Percentiles rank a stretch among this genome's conserved stretches.
Evolutionary conservation across 495 filamentous ascomycete species (phyloP).

Genomic region (Hypoxylon lienhwacheense): DNA sequence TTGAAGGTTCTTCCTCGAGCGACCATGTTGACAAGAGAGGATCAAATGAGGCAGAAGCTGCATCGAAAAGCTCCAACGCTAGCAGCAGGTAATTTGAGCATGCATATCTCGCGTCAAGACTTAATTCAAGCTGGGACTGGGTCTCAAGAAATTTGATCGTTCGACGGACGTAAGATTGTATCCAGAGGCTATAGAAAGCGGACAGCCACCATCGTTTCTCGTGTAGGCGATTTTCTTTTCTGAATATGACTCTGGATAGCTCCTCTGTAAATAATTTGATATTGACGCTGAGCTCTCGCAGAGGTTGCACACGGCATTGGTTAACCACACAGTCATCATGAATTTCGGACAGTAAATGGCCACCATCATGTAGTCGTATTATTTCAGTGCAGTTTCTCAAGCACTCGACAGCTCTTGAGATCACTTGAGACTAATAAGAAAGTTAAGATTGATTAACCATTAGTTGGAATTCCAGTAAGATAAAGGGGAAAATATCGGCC

Average conservation of each 20-base stretch:
- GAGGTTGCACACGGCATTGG: conserved; percentile 17
- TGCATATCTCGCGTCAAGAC: conserved; percentile 2
- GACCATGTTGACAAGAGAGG: conserved; percentile 29
- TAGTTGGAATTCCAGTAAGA: no score
- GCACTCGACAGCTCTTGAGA: conserved; percentile 21
- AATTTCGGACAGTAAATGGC: conserved; percentile 13
- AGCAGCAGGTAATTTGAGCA: conserved; percentile 22
- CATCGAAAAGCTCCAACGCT: conserved; percentile 28
- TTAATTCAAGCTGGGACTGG: conserved; percentile 8
- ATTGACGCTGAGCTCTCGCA: conserved; percentile 21
- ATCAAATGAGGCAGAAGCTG: conserved; percentile 30
- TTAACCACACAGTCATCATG: conserved; percentile 11
- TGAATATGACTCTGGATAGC: conserved; percentile 30
- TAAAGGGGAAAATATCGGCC: not conserved
- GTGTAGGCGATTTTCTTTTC: conserved; percentile 31
- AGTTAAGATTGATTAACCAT: not conserved
- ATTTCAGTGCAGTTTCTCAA: conserved; percentile 30
- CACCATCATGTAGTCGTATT: conserved; percentile 17
- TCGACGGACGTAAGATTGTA: conserved; percentile 32
- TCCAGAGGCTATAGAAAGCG: conserved; percentile 34
- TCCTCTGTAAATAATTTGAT: conserved; percentile 26
- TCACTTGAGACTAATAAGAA: conserved; percentile 12
- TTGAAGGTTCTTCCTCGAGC: conserved; percentile 31
- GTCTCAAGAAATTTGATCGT: conserved; percentile 21
- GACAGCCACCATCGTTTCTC: conserved; percentile 37